Base-by-base conservation (phyloP, 2,329 filamentous ascomycete genomes). In the Cladosporium sp. region DNA sequence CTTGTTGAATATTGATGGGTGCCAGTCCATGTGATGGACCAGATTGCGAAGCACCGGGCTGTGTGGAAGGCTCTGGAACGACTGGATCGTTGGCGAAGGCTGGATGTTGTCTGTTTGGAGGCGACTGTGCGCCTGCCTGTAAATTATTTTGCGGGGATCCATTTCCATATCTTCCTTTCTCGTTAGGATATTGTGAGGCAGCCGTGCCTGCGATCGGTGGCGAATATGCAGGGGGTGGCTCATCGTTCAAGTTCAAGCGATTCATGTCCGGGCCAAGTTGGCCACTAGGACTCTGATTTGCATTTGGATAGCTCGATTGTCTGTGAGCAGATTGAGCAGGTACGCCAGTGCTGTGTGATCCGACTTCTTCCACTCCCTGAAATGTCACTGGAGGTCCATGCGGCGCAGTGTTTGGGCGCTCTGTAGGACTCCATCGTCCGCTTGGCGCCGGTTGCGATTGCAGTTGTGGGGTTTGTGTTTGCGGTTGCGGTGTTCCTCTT, bases 221-320 rank as follows among this genome's bases (percentile, higher is more conserved):
- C 22, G 91, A 94, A 73, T 99, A 99, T 5, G 94, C 93, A n/a
- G 94, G 94, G 19, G 94, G 94, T 13, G 93, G 92, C 55, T 91
- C 91, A 20, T 90, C 89, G 28, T 86, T 82, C 64, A 90, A 81
- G 64, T 90, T 85, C 81, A 96, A 82, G 17, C 91, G 85, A 64
- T 91, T 86, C 70, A 96, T 89, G 65, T 96, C 92, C 17, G 40
- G 24, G 65, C 91, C 87, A 68, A 95, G 90, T 35, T 96, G 74
- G n/a, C 89, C 83, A 57, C 74, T 37, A 12, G 61, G 63, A 28
- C 58, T 62, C 22, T 79, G 78, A 15, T 75, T 76, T 54, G 74
- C 74, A 60, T 75, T 75, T 63, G 76, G 74, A n/a, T 47, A 55
- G 40, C 40, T 63, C 24, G 62, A 55, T 39, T 62, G 62, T 36